Evolutionary conservation across 1,139 yeast species (phyloP).

Genomic region (Geotrichum phurueaensis): DNA sequence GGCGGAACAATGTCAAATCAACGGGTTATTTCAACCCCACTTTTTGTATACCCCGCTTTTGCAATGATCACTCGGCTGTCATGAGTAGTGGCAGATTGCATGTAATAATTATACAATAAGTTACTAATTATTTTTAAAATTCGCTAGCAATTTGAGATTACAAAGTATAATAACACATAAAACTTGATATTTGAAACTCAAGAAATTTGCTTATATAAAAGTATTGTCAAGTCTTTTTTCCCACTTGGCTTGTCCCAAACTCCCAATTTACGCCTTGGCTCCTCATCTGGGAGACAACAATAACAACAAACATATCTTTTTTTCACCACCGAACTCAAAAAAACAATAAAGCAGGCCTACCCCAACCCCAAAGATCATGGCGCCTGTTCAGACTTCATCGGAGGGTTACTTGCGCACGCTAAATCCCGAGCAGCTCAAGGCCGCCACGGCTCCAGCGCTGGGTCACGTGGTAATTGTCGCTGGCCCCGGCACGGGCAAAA

Average conservation of each 20-base stretch:
- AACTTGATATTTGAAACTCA: neutral
- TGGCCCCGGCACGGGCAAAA: slow-evolving; percentile 84
- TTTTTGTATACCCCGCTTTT: neutral
- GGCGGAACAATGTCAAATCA: neutral
- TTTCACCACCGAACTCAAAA: neutral
- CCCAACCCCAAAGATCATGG: no score
- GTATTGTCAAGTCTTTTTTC: neutral
- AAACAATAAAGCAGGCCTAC: neutral
- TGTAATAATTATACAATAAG: no score
- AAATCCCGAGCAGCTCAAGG: slow-evolving; percentile 53
- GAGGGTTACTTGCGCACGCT: slow-evolving; percentile 30
- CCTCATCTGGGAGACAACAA: no score
- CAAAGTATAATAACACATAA: no score
- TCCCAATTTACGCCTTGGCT: no score
- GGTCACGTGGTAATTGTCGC: slow-evolving; percentile 73
- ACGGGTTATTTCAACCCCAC: neutral
- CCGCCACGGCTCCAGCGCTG: slow-evolving; percentile 51
- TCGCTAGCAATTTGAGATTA: no score
- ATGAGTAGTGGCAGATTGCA: no score
- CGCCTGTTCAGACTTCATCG: neutral
- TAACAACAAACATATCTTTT: neutral
- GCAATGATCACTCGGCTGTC: neutral
- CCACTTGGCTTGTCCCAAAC: no score
- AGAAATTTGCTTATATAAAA: no score
- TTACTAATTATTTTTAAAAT: no score